phyloP scores from a whole-genome alignment of 23 red algal species.

The Gracilaria gracilis region DNA sequence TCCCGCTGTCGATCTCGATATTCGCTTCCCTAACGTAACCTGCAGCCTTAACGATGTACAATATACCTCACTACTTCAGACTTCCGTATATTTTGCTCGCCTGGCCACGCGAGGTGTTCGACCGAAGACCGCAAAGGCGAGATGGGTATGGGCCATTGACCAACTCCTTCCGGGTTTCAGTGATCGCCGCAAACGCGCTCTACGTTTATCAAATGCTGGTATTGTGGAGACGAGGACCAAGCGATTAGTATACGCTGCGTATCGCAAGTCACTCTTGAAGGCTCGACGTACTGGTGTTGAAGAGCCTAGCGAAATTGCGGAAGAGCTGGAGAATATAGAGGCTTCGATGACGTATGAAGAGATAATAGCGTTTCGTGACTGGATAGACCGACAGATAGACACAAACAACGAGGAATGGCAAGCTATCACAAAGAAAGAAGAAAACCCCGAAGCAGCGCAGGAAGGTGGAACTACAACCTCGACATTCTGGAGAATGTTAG shows the following conservation, averaged over 20 bases:
- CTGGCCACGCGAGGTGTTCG: conserved; percentile 61
- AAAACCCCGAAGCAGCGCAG: neutral
- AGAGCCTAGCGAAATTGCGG: conserved; percentile 55
- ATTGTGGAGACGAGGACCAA: conserved; percentile 28
- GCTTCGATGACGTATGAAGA: conserved; percentile 61
- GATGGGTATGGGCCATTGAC: conserved; percentile 85
- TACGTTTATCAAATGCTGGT: conserved; percentile 44
- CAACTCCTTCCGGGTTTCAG: conserved; percentile 78
- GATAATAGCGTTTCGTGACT: conserved; percentile 68
- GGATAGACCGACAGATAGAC: conserved; percentile 65
- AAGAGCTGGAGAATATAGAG: conserved; percentile 64
- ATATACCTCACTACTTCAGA: conserved; percentile 75
- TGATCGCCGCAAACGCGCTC: conserved; percentile 15
- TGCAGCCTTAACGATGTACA: conserved; percentile 78
- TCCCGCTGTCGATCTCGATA: conserved; percentile 67
- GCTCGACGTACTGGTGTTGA: conserved; percentile 53
- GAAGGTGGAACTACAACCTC: conserved; percentile 43
- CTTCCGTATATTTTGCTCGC: conserved; percentile 70
- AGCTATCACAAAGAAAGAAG: conserved; percentile 19
- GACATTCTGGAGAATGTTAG: conserved; percentile 64
- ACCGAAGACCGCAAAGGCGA: conserved; percentile 49
- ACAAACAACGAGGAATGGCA: conserved; percentile 38
- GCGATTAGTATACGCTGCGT: conserved; percentile 31
- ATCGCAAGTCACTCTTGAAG: conserved; percentile 64
- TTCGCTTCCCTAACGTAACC: conserved; percentile 61